Conservation (phyloP, 768 basidiomycete genomes). For the Lactarius tabidus region DNA sequence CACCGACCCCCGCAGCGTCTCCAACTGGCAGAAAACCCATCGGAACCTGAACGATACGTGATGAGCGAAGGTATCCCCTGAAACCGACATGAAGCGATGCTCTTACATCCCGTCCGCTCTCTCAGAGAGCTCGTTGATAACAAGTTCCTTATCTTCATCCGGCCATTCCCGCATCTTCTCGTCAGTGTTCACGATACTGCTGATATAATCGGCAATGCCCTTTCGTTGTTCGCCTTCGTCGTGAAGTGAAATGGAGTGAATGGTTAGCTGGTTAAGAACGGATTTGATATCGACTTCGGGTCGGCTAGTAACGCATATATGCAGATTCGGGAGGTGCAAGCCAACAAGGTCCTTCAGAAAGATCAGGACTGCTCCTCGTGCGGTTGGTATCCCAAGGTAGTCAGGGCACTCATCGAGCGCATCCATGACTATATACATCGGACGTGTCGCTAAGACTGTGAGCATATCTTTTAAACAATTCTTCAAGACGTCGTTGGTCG, state of each 20-base stretch:
- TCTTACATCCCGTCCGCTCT: constrained; percentile 8
- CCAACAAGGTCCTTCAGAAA: not conserved
- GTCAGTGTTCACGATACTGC: not conserved
- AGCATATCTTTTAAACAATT: constrained; percentile 4
- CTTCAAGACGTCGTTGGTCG: not conserved
- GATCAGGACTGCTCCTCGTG: not conserved
- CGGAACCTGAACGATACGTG: not conserved
- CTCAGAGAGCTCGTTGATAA: not conserved
- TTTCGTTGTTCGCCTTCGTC: not conserved
- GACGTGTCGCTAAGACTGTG: not conserved
- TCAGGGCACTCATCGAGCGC: too few species aligned
- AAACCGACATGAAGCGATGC: not conserved
- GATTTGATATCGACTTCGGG: constrained; percentile 1
- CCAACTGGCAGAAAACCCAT: not conserved
- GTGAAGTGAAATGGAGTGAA: not conserved
- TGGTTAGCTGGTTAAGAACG: not conserved
- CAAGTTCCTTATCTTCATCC: not conserved
- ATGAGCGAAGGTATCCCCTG: not conserved
- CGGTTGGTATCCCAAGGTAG: not conserved
- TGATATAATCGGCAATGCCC: not conserved
- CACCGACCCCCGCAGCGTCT: not conserved
- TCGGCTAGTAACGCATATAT: not conserved
- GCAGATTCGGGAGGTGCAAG: not conserved
- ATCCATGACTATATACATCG: not conserved
- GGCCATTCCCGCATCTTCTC: constrained; percentile 1